phyloP scores from a whole-genome alignment of 768 basidiomycete genomes.

The Royoungia palumana region DNA sequence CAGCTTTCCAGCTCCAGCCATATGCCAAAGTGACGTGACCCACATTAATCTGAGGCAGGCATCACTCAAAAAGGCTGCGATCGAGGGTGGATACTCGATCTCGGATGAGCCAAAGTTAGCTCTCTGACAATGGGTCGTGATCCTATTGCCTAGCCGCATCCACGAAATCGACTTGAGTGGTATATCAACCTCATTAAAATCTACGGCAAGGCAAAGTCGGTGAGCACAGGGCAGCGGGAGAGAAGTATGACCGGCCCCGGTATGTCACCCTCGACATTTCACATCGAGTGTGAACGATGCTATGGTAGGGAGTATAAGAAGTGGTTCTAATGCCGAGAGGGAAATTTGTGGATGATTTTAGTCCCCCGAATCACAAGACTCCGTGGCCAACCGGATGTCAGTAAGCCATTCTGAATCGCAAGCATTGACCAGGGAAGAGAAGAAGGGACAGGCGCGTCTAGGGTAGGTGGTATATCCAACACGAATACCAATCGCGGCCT shows the following conservation, averaged over 20 bases:
- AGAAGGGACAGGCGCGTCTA: conserved; percentile 22
- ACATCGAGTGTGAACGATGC: conserved; percentile 15
- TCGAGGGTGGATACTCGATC: conserved; percentile 14
- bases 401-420: conserved; percentile 11
- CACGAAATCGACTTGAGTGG: not conserved
- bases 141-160: conserved; percentile 6
- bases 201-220: conserved; percentile 19
- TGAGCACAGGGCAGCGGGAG: conserved; percentile 6
- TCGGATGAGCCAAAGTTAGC: conserved; percentile 23
- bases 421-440: conserved; percentile 13
- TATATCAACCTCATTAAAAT: conserved; percentile 20
- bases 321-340: conserved; percentile 16
- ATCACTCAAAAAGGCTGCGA: conserved; percentile 28
- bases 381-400: conserved; percentile 6
- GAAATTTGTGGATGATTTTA: conserved; percentile 2
- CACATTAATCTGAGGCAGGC: conserved; percentile 13
- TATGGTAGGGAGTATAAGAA: conserved; percentile 14
- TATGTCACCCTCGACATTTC: conserved; percentile 19
- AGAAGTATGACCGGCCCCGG: conserved; percentile 22
- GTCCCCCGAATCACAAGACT: not conserved
- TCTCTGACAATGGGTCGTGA: conserved; percentile 5
- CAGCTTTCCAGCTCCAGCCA: too few species aligned
- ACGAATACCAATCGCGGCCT: conserved; percentile 15
- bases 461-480: conserved; percentile 6
- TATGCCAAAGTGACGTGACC: not conserved